Base-by-base conservation (phyloP, 352 stramenopile species). In the Ochromonadaceae sp. region DNA sequence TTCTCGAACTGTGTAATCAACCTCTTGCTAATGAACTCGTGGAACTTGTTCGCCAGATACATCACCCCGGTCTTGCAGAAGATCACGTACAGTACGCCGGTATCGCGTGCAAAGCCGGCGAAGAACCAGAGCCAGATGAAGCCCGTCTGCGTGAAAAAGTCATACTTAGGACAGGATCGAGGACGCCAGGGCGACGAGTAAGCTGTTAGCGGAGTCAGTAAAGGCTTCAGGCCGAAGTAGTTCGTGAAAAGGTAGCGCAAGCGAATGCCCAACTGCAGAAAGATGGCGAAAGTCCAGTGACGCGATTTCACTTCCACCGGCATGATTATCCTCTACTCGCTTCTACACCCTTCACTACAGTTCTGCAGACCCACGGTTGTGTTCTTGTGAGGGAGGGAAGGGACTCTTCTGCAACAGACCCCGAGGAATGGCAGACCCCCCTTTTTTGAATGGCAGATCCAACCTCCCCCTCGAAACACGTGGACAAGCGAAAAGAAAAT, bases 91-190 rank as follows among this genome's bases (percentile, higher is more conserved):
- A 4, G 12, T 31, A 59, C 46, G n/a, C 2, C 30, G 34, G 4
- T 15, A 7, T 59, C 50, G n/a, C 50, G 25, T 26, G 28, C 9
- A 12, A 42, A 4, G 30, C 20, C 50, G 46, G 31, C 22, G 50
- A 59, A 10, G 2, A 42, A 59, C 50, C 50, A 59, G 34, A 59
- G 30, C 25, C 5, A 59, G 17, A 7, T n/a, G 22, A 59, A 59
- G 10, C 50, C 50, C 20, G 32, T 7, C 9, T 2, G 26, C 2
- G 50, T 59, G n/a, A 42, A 30, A 7, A 9, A 26, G 31, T 59
- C 50, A 42, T 59, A 43, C 31, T 43, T 22, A 25, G 50, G 50
- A 22, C 50, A 59, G 7, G 42, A 46, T 25, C 28, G 25, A 7
- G 50, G 50, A 30, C 50, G 26, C 3, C 7, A 59, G 5, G 25